Evolutionary conservation across 352 stramenopile species (phyloP), one percentile per base, ranked within the genome.

Genomic region (Phytophthora nicotianae): DNA sequence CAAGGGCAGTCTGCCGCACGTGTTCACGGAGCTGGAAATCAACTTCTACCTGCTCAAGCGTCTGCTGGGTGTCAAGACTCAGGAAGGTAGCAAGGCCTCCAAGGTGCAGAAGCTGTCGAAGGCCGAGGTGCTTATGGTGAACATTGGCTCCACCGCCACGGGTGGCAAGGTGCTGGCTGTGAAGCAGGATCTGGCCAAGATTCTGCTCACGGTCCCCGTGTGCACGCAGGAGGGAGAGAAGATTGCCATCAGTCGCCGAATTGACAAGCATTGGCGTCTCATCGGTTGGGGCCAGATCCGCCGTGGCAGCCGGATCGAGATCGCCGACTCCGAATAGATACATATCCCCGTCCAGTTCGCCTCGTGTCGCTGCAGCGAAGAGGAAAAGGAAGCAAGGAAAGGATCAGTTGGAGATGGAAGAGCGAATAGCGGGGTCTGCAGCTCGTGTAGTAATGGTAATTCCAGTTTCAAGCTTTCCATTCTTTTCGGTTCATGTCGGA

Each of bases 201-300:
- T 99, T 77, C 77, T 97, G 51, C 83, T 99, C 48, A 99, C 97
- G n/a, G 93, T 98, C 58, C 98, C 98, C 14, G 98, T 99, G 64
- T 99, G 98, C 87, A 99, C 98, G 57, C 86, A 99, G 75, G 97
- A 99, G 81, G 97, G 97, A 66, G 98, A 99, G 83, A 99, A 99
- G 95, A 99, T 99, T 70, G 98, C 98, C n/a, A 93, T 99, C 50
- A 98, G 89, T 74, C 92, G 98, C 71, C 93, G 97, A 79, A 98
- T 99, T 43, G 97, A 99, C 72, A 98, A 98, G 87, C 97, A 99
- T 86, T 99, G 97, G 97, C 92, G 98, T 76, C 86, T 99, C 50
- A 99, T 99, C 79, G 98, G 98, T 52, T 99, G 98, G 98, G 98
- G 98, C 65, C 90, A 99, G 79, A 99, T 99, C 75, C 91, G 97